Evolutionary conservation across 2,329 filamentous ascomycete species (phyloP).

Genomic region (Ophiostoma australiae): DNA sequence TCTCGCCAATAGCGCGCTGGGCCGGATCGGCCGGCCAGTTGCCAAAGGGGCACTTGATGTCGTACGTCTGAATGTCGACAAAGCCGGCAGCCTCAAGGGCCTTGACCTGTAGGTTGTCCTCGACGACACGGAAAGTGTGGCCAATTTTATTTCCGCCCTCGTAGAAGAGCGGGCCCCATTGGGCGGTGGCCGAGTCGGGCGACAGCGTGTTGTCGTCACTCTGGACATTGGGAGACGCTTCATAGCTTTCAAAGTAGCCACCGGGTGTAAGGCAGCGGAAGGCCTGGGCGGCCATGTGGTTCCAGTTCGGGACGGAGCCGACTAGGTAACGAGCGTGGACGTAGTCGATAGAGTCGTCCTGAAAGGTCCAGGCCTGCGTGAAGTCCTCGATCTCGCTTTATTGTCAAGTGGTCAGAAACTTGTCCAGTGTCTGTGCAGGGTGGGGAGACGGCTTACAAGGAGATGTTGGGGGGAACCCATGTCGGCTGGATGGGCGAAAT

Average conservation of each 20-base stretch:
- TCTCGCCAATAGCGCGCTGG: constrained; percentile 31
- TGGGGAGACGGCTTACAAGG: constrained; percentile 14
- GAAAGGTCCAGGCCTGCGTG: constrained; percentile 30
- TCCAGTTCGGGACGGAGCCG: constrained; percentile 31
- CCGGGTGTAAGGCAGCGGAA: constrained; percentile 42
- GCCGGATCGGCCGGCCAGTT: constrained; percentile 36
- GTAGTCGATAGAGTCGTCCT: constrained; percentile 29
- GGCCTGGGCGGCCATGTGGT: constrained; percentile 27
- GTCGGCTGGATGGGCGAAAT: constrained; percentile 38
- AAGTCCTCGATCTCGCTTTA: constrained; percentile 32
- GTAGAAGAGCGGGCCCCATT: constrained; percentile 31
- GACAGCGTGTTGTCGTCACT: constrained; percentile 28
- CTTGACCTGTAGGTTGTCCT: constrained; percentile 48
- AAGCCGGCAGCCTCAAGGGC: constrained; percentile 53
- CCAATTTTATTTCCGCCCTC: constrained; percentile 43
- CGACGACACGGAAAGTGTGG: constrained; percentile 46
- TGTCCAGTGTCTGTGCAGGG: background rate
- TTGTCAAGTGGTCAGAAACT: background rate
- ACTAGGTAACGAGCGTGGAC: constrained; percentile 32
- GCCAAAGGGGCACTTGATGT: constrained; percentile 40
- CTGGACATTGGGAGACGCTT: constrained; percentile 26
- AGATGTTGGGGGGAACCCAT: constrained; percentile 23
- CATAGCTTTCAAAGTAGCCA: constrained; percentile 39
- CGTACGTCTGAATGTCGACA: constrained; percentile 49
- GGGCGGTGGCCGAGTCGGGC: constrained; percentile 28